Conservation (phyloP, 352 stramenopile species). For the Phytophthora multivora region DNA sequence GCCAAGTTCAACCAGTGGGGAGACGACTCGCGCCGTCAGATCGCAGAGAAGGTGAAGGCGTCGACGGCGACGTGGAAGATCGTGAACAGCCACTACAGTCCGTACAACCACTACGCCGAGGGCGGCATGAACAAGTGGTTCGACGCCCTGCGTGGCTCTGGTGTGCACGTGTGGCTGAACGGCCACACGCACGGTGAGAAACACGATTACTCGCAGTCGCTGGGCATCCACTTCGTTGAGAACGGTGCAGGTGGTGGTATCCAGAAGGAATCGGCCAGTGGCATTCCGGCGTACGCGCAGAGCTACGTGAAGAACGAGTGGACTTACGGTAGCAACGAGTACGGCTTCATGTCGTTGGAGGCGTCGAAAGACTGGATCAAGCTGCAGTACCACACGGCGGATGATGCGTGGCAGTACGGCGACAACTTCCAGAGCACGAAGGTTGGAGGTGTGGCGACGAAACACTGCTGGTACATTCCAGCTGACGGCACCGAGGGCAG, state of each 20-base stretch:
- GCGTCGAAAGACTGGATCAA: constrained; percentile 59
- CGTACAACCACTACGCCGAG: constrained; percentile 19
- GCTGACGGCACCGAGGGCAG: background rate
- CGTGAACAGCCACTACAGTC: constrained; percentile 27
- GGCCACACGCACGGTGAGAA: constrained; percentile 40
- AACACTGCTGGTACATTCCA: constrained; percentile 22
- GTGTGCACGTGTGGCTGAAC: constrained; percentile 52
- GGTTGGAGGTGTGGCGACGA: constrained; percentile 10
- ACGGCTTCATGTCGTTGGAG: constrained; percentile 43
- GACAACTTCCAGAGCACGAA: constrained; percentile 5
- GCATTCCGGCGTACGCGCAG: constrained; percentile 46
- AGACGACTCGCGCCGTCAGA: constrained; percentile 8
- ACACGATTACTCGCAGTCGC: constrained; percentile 45
- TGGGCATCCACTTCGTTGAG: constrained; percentile 68
- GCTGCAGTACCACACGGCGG: constrained; percentile 25
- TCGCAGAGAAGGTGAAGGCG: constrained; percentile 15
- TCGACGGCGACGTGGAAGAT: constrained; percentile 35
- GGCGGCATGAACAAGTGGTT: constrained; percentile 20
- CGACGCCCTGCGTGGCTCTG: constrained; percentile 12
- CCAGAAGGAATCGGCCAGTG: constrained; percentile 53
- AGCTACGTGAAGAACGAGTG: constrained; percentile 54
- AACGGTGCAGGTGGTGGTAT: constrained; percentile 70
- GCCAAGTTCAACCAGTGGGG: constrained; percentile 17
- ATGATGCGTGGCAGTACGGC: constrained; percentile 4
- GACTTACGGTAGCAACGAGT: constrained; percentile 31